phyloP scores from a whole-genome alignment of 2,329 filamentous ascomycete species.

The Fusarium sp. region DNA sequence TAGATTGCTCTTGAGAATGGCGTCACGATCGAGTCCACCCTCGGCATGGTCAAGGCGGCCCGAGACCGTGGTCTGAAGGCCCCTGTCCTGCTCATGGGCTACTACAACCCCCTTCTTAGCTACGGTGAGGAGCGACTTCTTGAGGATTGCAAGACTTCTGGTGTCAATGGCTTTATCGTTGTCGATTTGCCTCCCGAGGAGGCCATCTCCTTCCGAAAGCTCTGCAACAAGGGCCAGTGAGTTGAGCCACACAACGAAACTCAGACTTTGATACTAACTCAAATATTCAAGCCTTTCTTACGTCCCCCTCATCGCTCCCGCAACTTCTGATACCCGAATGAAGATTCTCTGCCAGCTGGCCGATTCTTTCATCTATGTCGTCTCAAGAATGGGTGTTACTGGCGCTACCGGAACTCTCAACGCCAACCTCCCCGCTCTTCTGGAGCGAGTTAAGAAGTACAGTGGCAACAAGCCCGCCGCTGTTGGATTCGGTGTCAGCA shows the following conservation, averaged over 20 bases:
- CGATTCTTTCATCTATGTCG: constrained; percentile 98
- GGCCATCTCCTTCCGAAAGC: constrained; percentile 86
- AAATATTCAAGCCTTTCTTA: constrained; percentile 75
- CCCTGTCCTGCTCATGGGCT: constrained; percentile 95
- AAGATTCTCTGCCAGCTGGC: constrained; percentile 94
- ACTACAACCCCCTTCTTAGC: constrained; percentile 94
- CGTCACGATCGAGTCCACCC: constrained; percentile 78
- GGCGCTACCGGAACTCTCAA: constrained; percentile 86
- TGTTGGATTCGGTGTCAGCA: constrained; percentile 96
- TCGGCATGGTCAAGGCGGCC: constrained; percentile 84
- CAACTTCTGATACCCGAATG: constrained; percentile 92
- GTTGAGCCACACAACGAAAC: constrained; percentile 41
- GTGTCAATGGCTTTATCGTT: constrained; percentile 95
- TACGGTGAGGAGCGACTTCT: constrained; percentile 94
- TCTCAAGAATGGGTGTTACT: constrained; percentile 96
- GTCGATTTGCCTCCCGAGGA: constrained; percentile 96
- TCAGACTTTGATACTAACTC: neutral
- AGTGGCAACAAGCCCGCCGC: constrained; percentile 90
- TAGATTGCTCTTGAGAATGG: constrained; percentile 81
- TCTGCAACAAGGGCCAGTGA: constrained; percentile 78
- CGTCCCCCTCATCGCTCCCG: constrained; percentile 93
- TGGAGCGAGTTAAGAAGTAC: constrained; percentile 88
- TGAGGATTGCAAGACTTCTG: constrained; percentile 80
- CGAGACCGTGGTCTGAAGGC: constrained; percentile 77
- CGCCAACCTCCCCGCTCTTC: constrained; percentile 78